Conservation (phyloP, 352 stramenopile genomes). For the Pythium dissotocum region DNA sequence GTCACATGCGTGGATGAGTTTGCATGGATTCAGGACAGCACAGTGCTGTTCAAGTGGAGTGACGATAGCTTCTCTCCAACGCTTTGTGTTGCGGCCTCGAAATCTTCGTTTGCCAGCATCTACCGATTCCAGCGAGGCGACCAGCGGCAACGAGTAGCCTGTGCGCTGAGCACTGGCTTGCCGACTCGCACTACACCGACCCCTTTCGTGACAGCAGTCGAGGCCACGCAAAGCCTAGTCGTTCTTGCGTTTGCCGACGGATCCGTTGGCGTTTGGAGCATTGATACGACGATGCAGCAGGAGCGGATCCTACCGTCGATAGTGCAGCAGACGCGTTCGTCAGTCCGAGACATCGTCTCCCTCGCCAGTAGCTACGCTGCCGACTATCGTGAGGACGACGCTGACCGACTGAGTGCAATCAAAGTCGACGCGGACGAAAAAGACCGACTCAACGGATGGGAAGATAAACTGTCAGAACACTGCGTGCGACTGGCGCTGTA, state of each 20-base stretch:
- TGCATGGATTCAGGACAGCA: constrained; percentile 1
- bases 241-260: constrained; percentile 9
- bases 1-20: constrained; percentile 20
- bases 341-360: background rate
- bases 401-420: background rate
- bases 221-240: background rate
- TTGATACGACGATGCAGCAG: background rate
- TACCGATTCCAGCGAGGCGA: background rate
- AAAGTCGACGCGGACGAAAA: background rate
- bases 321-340: background rate
- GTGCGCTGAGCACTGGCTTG: background rate
- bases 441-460: background rate
- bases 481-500: constrained; percentile 18
- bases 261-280: constrained; percentile 5
- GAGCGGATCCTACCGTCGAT: background rate
- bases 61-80: background rate
- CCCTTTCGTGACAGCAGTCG: background rate
- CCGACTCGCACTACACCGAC: background rate
- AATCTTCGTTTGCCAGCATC: constrained; percentile 11
- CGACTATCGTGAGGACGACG: background rate
- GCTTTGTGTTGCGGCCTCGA: constrained; percentile 8
- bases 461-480: background rate
- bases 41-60: background rate
- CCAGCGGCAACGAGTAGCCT: background rate
- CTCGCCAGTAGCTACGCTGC: background rate